Evolutionary conservation across 148 eudicot species (phyloP), one percentile per base, ranked within the genome.

Genomic region (Rhododendron vialii): DNA sequence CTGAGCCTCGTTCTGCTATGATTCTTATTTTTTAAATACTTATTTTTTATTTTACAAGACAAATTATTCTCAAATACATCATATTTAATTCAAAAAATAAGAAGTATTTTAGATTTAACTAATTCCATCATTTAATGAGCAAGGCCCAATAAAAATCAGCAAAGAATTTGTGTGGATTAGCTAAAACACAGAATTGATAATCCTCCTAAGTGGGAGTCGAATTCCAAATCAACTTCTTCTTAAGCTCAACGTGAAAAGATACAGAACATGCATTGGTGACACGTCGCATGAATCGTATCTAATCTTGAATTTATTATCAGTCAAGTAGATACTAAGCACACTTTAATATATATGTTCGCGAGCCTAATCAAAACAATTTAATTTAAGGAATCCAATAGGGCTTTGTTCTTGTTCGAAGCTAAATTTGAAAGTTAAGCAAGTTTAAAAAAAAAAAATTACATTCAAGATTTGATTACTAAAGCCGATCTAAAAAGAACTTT

Each of bases 1-100:
- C 0, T 5, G 5, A 2, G 43, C 43, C 7, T 0, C 7, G 43
- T 6, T 5, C 43, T 5, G 0, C 7, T 41, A 0, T 5, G 0
- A 0, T 36, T 36, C 4, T 36, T 36, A 36, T 36, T 36, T 36
- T 2, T 36, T 36, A 36, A 36, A 2, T 36, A 36, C 3, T 36
- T 36, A 36, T 36, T 36, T 36, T 3, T 2, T 2, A 2, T 36
- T 36, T 41, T 41, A 41, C 7, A 7, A 6, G 43, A 41, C 43
- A 41, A 0, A 5, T 41, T 41, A 41, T 41, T 41, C 43, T 5
- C 43, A 41, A 41, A 41, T 41, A 41, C 0, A 41, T 41, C 7
- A 41, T 7, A 0, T 5, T 5, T 41, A 41, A 41, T 41, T 38
- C 5, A 38, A 38, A 38, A 38, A 38, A 38, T 38, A 38, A 38